These are phyloP conservation scores for Collybia sp. DNA, from an alignment of 768 basidiomycete genomes.

Conservation along the genomic window DNA sequence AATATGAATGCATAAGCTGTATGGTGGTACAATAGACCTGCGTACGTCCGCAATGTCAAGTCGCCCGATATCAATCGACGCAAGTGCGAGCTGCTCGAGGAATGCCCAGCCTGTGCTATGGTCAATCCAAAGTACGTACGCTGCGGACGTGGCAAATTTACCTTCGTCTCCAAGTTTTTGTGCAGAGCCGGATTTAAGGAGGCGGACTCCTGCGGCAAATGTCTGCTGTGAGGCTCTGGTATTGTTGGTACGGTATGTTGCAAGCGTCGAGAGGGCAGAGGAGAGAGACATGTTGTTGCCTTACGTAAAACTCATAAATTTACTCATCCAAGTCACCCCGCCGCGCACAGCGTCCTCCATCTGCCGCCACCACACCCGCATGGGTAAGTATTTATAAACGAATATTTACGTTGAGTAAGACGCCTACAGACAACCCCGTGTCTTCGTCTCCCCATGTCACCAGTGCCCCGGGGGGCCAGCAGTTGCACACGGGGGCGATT, in stretches of 20 bases:
- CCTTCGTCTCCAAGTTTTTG: slow-evolving; percentile 54
- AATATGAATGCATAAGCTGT: slow-evolving; percentile 16
- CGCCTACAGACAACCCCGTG: too few relatives aligned
- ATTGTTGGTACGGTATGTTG: slow-evolving; percentile 48
- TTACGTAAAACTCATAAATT: not conserved
- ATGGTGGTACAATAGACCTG: slow-evolving; percentile 6
- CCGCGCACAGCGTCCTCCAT: too few relatives aligned
- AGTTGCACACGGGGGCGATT: slow-evolving; percentile 44
- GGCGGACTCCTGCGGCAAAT: slow-evolving; percentile 44
- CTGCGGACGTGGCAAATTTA: slow-evolving; percentile 15
- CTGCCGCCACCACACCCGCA: too few relatives aligned
- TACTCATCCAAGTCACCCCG: too few relatives aligned
- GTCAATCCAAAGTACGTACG: not conserved
- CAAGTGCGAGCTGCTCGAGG: slow-evolving; percentile 75
- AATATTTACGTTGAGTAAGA: too few relatives aligned
- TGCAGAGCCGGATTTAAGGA: slow-evolving; percentile 44
- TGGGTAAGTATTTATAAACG: too few relatives aligned
- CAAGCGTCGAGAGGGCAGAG: slow-evolving; percentile 45
- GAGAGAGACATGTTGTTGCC: slow-evolving; percentile 35
- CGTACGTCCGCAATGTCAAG: slow-evolving; percentile 72
- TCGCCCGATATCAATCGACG: slow-evolving; percentile 72
- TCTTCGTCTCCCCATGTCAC: too few relatives aligned
- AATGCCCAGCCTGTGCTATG: slow-evolving; percentile 63
- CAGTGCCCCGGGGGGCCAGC: too few relatives aligned
- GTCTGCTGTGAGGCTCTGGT: slow-evolving; percentile 53